Conservation (phyloP, 139 green algal genomes). For the Chlorella sp. region DNA sequence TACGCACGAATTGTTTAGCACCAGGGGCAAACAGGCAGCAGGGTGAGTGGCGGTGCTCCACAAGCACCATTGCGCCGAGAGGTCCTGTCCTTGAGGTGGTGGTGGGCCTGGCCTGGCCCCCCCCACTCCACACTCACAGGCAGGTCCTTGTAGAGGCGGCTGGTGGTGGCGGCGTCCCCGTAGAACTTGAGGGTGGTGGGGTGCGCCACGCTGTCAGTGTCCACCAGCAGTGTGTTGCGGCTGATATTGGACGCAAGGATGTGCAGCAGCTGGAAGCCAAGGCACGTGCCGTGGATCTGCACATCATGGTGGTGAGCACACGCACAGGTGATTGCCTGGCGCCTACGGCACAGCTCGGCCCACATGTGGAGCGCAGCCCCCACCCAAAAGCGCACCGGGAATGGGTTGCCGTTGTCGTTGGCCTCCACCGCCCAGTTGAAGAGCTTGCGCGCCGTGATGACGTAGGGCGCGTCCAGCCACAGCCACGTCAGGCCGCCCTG, state of each 20-base stretch:
- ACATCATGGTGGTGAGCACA: too few relatives aligned
- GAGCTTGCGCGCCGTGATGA: conserved; percentile 74
- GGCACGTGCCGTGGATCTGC: conserved; percentile 65
- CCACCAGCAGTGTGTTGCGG: conserved; percentile 69
- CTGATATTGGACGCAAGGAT: conserved; percentile 68
- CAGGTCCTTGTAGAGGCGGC: conserved; percentile 41
- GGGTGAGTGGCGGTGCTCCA: too few relatives aligned
- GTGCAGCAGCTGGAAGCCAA: conserved; percentile 82
- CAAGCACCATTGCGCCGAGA: too few relatives aligned
- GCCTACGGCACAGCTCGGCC: too few relatives aligned
- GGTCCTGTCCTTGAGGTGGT: too few relatives aligned
- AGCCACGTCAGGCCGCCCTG: conserved; percentile 75
- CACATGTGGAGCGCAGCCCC: too few relatives aligned
- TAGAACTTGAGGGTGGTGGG: conserved; percentile 49
- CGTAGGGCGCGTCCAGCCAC: conserved; percentile 76
- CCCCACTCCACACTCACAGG: too few relatives aligned
- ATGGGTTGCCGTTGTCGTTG: conserved; percentile 61
- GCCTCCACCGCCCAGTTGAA: conserved; percentile 68
- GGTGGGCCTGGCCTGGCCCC: too few relatives aligned
- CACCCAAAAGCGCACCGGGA: conserved; percentile 55
- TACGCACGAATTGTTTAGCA: too few relatives aligned
- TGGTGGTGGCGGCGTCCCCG: conserved; percentile 13
- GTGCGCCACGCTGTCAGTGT: conserved; percentile 64
- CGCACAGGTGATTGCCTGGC: too few relatives aligned
- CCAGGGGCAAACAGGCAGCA: background rate